Evolutionary conservation across 805 yeast species (phyloP).

Genomic region (Yamadazyma scolyti): DNA sequence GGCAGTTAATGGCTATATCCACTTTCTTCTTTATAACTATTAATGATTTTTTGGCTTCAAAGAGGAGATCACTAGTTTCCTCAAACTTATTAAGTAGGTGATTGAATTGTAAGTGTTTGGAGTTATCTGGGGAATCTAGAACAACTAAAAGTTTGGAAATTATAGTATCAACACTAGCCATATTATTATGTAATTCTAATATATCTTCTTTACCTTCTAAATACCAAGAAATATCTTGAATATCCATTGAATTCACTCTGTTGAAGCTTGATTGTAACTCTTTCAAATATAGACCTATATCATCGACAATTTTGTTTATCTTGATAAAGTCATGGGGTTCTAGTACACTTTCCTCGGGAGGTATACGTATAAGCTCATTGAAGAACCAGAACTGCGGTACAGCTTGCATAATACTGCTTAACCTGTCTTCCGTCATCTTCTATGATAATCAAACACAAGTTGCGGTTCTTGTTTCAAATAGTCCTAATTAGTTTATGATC

Average conservation of each 20-base stretch:
- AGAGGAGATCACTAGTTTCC: conserved; percentile 19
- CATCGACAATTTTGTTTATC: conserved; percentile 25
- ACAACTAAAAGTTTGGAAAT: conserved; percentile 18
- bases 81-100: conserved; percentile 23
- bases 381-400: conserved; percentile 19
- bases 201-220: conserved; percentile 20
- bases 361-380: conserved; percentile 19
- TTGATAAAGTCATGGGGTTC: conserved; percentile 23
- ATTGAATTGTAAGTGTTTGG: conserved; percentile 9
- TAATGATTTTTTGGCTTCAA: conserved; percentile 21
- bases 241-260: conserved; percentile 6
- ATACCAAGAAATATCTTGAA: conserved; percentile 18
- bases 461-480: not conserved
- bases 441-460: too few species aligned
- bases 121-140: conserved; percentile 11
- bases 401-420: conserved; percentile 15
- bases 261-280: conserved; percentile 15
- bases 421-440: conserved; percentile 6
- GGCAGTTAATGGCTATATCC: conserved; percentile 23
- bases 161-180: conserved; percentile 22
- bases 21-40: conserved; percentile 19
- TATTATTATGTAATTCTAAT: conserved; percentile 13
- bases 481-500: too few species aligned
- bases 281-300: conserved; percentile 20
- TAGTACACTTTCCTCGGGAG: conserved; percentile 9